phyloP scores from a whole-genome alignment of 2,329 filamentous ascomycete genomes.

The Talaromyces sp. region DNA sequence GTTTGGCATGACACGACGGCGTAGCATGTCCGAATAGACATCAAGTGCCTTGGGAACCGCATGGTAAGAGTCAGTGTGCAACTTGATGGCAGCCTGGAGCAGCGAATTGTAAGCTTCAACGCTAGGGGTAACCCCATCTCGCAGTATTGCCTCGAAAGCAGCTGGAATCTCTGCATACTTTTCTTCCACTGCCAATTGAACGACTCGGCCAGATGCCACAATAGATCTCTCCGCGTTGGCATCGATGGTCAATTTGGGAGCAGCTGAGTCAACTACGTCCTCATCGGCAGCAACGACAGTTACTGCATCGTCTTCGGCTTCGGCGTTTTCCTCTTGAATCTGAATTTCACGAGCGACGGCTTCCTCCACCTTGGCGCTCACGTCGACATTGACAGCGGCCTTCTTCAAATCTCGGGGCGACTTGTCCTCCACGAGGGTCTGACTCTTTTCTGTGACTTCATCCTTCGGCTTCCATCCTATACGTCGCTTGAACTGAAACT shows the following conservation, averaged over 20 bases:
- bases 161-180: constrained; percentile 84
- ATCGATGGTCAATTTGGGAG: constrained; percentile 41
- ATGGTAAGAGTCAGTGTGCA: constrained; percentile 74
- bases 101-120: constrained; percentile 89
- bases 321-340: constrained; percentile 52
- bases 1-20: constrained; percentile 75
- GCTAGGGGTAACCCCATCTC: constrained; percentile 74
- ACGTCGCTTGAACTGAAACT: constrained; percentile 82
- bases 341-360: constrained; percentile 76
- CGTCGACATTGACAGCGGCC: constrained; percentile 46
- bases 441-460: constrained; percentile 35
- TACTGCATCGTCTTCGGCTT: constrained; percentile 34
- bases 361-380: constrained; percentile 76
- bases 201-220: constrained; percentile 73
- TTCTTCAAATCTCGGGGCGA: constrained; percentile 57
- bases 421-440: constrained; percentile 23
- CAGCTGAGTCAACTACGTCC: constrained; percentile 22
- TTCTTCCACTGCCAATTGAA: constrained; percentile 65
- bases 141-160: constrained; percentile 86
- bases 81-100: constrained; percentile 75
- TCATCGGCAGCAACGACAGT: constrained; percentile 28
- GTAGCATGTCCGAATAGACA: constrained; percentile 95
- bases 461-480: constrained; percentile 76
- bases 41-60: constrained; percentile 87
- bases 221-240: constrained; percentile 60